Evolutionary conservation across 257 asterid genomes (phyloP).

Genomic region (Fraxinus anomala): DNA sequence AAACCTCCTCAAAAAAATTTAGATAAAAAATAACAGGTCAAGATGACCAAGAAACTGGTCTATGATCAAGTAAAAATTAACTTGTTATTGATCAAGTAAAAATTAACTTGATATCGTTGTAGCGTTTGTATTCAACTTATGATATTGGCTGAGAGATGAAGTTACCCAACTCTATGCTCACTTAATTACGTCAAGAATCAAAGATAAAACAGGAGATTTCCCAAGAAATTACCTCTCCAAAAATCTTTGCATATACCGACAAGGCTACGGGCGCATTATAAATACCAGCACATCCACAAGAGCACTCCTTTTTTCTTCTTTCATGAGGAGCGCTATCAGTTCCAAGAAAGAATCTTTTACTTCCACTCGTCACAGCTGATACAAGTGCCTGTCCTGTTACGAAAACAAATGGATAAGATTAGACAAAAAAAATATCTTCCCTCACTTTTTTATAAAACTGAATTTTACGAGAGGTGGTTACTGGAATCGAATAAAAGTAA

Average conservation of each 20-base stretch:
- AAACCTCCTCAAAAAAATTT: background rate
- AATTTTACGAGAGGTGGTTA: background rate
- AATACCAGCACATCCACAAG: conserved; percentile 95
- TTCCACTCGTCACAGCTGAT: conserved; percentile 87
- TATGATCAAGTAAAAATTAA: too few species aligned
- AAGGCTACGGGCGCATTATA: conserved; percentile 90
- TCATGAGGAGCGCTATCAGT: conserved; percentile 97
- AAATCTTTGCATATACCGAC: conserved; percentile 87
- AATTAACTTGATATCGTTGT: background rate
- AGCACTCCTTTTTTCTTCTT: conserved; percentile 61
- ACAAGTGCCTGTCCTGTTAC: conserved; percentile 78
- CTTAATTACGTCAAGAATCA: background rate
- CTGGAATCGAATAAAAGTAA: too few species aligned
- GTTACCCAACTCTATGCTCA: background rate
- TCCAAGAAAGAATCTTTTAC: conserved; percentile 76
- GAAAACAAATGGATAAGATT: conserved; percentile 2
- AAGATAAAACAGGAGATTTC: background rate
- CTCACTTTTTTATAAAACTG: too few species aligned
- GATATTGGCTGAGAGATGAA: background rate
- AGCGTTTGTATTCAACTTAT: background rate
- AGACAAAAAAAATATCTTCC: background rate
- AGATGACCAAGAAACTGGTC: background rate
- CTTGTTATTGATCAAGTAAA: background rate
- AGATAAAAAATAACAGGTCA: background rate
- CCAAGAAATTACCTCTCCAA: conserved; percentile 65